Conservation (phyloP, 768 basidiomycete genomes). For the Paxillus ammoniavirescens region DNA sequence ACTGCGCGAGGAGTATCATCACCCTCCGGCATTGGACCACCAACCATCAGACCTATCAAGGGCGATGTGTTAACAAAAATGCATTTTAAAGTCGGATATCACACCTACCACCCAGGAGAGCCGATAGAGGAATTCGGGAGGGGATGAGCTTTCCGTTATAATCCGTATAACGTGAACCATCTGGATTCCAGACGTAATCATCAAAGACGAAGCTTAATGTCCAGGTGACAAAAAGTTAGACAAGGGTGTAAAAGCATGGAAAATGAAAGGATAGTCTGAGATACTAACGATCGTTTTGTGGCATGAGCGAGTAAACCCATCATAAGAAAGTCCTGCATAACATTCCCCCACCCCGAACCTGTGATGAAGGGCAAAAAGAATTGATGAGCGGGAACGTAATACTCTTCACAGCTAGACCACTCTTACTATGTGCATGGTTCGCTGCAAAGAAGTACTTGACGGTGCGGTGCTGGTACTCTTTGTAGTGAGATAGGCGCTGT, state of each 20-base stretch:
- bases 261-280: not conserved
- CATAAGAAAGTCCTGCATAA: constrained; percentile 40
- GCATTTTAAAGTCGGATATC: not conserved
- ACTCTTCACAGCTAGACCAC: not conserved
- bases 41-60: constrained; percentile 40
- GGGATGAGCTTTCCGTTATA: constrained; percentile 38
- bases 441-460: constrained; percentile 46
- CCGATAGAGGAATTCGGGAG: constrained; percentile 41
- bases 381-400: not conserved
- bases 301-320: constrained; percentile 34
- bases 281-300: constrained; percentile 34
- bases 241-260: not conserved
- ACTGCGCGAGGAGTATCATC: constrained; percentile 36
- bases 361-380: not conserved
- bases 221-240: constrained; percentile 4
- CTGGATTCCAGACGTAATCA: constrained; percentile 41
- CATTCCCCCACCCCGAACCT: constrained; percentile 42
- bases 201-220: constrained; percentile 40
- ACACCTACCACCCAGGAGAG: constrained; percentile 35
- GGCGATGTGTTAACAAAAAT: not conserved
- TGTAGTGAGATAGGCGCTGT: constrained; percentile 41
- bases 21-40: constrained; percentile 35
- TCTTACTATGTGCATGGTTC: constrained; percentile 44
- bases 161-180: constrained; percentile 35
- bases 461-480: constrained; percentile 31